Evolutionary conservation across 1,284 basidiomycete genomes (phyloP), one percentile per base, ranked within the genome.

Genomic region (Cutaneotrichosporon curvatum): DNA sequence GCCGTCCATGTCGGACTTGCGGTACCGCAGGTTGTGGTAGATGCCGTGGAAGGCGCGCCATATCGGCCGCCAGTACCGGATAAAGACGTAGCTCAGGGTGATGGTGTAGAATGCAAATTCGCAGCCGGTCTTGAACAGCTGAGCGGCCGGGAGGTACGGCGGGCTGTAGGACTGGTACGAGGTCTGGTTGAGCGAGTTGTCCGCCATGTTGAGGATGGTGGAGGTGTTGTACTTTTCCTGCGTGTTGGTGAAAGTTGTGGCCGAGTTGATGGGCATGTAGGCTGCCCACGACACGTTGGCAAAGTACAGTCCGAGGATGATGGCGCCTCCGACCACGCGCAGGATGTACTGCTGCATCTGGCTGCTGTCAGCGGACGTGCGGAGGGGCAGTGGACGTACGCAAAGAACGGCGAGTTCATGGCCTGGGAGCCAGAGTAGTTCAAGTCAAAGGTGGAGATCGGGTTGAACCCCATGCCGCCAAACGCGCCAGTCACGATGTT

Each of bases 21-120:
- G 16, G 19, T 25, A 16, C 14, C 35, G 18, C 23, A 36, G 37
- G 28, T 28, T 28, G 31, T 39, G 15, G 16, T 28, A 12, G 16
- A 31, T 35, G 25, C 25, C 25, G 22, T n/a, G 30, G 33, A 51
- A 23, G 10, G 38, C 33, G 34, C 41, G 37, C 40, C 40, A 46
- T 22, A 34, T 35, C 7, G 34, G 33, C 15, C 25, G 35, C 40
- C 46, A 53, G 16, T 35, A 37, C 84, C 85, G 89, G 36, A 90
- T 63, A 74, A 82, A 78, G 4, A 84, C 35, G 30, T 40, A 47
- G 4, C 35, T 50, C 21, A 46, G n/a, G 12, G 43, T 45, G 22
- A 52, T 41, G 19, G 51, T 51, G 56, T 61, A 61, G 16, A 32
- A 37, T 20, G 57, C 59, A 23, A 59, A 61, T 46, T 52, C 52